phyloP scores from a whole-genome alignment of 129 eudicot species.

The Scalesia atractyloides region DNA sequence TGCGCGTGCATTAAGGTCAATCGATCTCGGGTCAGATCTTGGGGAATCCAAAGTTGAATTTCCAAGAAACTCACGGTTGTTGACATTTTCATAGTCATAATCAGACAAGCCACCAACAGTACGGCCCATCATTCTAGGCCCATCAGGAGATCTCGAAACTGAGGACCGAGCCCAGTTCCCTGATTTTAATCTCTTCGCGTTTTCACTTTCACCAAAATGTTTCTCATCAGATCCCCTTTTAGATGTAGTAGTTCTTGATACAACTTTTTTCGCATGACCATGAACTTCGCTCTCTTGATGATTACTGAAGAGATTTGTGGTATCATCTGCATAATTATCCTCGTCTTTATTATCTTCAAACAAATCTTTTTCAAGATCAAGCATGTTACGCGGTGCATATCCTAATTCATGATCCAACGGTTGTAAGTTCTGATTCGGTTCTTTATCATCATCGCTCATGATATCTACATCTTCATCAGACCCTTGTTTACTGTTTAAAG shows the following conservation, averaged over 20 bases:
- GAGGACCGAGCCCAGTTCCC: conserved; percentile 32
- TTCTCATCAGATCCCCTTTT: conserved; percentile 60
- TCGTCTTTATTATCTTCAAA: conserved; percentile 48
- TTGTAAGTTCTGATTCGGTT: conserved; percentile 47
- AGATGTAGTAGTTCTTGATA: conserved; percentile 33
- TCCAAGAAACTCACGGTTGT: conserved; percentile 31
- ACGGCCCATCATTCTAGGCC: conserved; percentile 29
- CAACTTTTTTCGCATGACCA: conserved; percentile 21
- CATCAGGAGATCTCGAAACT: conserved; percentile 31
- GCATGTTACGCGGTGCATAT: conserved; percentile 33
- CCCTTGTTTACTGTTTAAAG: conserved; percentile 86
- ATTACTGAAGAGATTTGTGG: conserved; percentile 30
- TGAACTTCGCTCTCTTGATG: conserved; percentile 34
- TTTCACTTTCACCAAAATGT: conserved; percentile 47
- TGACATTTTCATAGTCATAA: conserved; percentile 38
- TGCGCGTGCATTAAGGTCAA: conserved; percentile 42
- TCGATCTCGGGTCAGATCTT: conserved; percentile 45
- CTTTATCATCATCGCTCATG: conserved; percentile 88
- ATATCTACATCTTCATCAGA: conserved; percentile 98
- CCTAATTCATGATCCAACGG: conserved; percentile 40
- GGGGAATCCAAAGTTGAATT: conserved; percentile 52
- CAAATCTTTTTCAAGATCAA: conserved; percentile 61
- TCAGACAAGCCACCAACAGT: conserved; percentile 45
- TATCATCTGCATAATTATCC: conserved; percentile 45
- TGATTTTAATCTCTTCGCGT: conserved; percentile 51